These are phyloP conservation scores for Sechiopsis laciniata DNA, from an alignment of 306 rosid genomes.

Conservation along the genomic window DNA sequence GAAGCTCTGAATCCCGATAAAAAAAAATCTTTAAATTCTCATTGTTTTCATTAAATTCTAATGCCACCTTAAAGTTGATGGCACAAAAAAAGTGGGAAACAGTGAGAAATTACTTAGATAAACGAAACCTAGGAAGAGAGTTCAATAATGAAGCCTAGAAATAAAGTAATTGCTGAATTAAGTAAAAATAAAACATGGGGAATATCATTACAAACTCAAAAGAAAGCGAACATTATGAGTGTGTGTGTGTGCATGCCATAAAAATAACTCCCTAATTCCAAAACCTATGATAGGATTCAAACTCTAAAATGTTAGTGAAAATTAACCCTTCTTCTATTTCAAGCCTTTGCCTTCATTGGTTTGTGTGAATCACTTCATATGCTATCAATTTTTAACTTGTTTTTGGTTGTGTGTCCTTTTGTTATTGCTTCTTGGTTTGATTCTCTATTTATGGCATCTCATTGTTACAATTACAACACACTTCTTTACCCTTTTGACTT, in stretches of 20 bases:
- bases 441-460: slow-evolving; percentile 10
- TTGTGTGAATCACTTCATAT: not conserved
- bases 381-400: not conserved
- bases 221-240: slow-evolving; percentile 12
- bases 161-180: slow-evolving; percentile 6
- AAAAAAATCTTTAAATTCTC: no score
- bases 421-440: not conserved
- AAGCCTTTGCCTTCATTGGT: not conserved
- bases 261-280: slow-evolving; percentile 9
- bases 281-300: not conserved
- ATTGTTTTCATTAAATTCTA: not conserved
- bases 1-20: no score
- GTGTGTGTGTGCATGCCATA: slow-evolving; percentile 13
- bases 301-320: not conserved
- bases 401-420: not conserved
- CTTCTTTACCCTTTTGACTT: slow-evolving; percentile 1
- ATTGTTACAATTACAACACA: not conserved
- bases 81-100: not conserved
- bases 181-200: not conserved
- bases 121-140: slow-evolving; percentile 1
- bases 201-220: slow-evolving; percentile 4
- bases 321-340: not conserved
- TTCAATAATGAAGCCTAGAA: slow-evolving; percentile 8
- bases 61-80: not conserved
- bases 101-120: not conserved